Percentiles rank a stretch among this genome's conserved stretches.
phyloP scores from a whole-genome alignment of 1,139 yeast genomes.

The Saccharomyces hybrid region DNA sequence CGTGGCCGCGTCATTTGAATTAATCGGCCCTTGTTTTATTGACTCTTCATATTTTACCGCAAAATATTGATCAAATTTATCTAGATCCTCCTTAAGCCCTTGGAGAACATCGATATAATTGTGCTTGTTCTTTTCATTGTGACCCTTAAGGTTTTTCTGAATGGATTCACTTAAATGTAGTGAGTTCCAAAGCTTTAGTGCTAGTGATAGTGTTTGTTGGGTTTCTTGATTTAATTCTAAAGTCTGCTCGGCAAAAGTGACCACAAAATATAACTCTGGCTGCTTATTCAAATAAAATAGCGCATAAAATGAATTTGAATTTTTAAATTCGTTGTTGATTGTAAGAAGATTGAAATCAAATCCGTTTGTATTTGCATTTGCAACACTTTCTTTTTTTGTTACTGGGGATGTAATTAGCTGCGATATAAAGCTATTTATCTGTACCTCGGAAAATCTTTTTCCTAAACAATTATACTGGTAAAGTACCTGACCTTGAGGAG shows the following conservation, averaged over 20 bases:
- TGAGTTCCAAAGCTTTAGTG: constrained; percentile 25
- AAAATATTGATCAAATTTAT: constrained; percentile 32
- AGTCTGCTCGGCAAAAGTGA: constrained; percentile 30
- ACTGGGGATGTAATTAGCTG: constrained; percentile 29
- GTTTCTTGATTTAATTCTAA: constrained; percentile 32
- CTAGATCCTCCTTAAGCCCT: constrained; percentile 26
- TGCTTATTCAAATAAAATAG: constrained; percentile 26
- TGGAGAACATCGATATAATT: constrained; percentile 18
- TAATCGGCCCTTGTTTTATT: constrained; percentile 8
- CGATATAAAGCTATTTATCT: constrained; percentile 44
- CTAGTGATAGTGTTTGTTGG: constrained; percentile 27
- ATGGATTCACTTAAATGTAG: constrained; percentile 26
- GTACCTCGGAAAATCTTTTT: constrained; percentile 42
- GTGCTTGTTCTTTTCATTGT: constrained; percentile 21
- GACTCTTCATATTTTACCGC: constrained; percentile 29
- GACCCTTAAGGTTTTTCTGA: constrained; percentile 24
- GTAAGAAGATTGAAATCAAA: background rate
- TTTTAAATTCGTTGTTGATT: constrained; percentile 1
- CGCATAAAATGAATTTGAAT: constrained; percentile 32
- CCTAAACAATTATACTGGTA: constrained; percentile 42
- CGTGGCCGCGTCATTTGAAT: background rate
- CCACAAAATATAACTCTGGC: constrained; percentile 27
- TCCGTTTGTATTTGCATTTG: background rate
- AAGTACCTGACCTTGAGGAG: constrained; percentile 50
- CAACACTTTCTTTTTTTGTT: constrained; percentile 21